These are phyloP conservation scores for Favolaschia claudopus DNA, from an alignment of 768 basidiomycete genomes.

Conservation along the genomic window DNA sequence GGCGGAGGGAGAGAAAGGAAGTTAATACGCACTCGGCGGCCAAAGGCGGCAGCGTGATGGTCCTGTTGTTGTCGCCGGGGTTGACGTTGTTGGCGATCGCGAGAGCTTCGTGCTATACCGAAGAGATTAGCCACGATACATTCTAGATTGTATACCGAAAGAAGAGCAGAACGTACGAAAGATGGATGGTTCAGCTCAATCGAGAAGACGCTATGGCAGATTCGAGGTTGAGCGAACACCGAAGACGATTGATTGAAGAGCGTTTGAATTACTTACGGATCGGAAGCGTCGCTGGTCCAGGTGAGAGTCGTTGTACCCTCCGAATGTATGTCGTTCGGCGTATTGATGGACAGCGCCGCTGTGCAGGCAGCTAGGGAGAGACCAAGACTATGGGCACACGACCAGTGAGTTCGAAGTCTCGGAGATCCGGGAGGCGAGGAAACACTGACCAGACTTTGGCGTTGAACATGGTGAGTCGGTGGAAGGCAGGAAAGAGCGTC, in stretches of 20 bases:
- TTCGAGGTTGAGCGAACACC: not conserved
- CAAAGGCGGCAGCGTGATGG: constrained; percentile 55
- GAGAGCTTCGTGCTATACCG: constrained; percentile 47
- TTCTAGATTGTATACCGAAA: not conserved
- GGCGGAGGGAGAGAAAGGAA: not conserved
- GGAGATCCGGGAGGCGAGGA: no score
- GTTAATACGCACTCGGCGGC: constrained; percentile 50
- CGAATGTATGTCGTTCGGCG: constrained; percentile 42
- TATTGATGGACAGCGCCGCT: constrained; percentile 54
- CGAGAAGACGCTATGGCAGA: constrained; percentile 38
- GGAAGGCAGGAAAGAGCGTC: no score
- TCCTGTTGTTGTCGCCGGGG: constrained; percentile 40
- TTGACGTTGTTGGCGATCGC: constrained; percentile 65
- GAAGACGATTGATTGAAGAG: not conserved
- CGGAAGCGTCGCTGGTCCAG: constrained; percentile 52
- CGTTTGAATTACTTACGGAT: constrained; percentile 60
- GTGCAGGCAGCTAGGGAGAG: constrained; percentile 55
- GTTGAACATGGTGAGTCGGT: no score
- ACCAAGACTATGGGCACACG: constrained; percentile 40
- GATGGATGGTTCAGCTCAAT: constrained; percentile 53
- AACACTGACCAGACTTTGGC: no score
- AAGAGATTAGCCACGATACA: not conserved
- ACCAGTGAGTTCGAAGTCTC: no score
- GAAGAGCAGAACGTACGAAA: constrained; percentile 41
- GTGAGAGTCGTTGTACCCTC: constrained; percentile 47